A percentile compares a stretch with the other conserved stretches of the same genome.
phyloP scores from a whole-genome alignment of 306 rosid genomes.

The Prunus armeniaca region DNA sequence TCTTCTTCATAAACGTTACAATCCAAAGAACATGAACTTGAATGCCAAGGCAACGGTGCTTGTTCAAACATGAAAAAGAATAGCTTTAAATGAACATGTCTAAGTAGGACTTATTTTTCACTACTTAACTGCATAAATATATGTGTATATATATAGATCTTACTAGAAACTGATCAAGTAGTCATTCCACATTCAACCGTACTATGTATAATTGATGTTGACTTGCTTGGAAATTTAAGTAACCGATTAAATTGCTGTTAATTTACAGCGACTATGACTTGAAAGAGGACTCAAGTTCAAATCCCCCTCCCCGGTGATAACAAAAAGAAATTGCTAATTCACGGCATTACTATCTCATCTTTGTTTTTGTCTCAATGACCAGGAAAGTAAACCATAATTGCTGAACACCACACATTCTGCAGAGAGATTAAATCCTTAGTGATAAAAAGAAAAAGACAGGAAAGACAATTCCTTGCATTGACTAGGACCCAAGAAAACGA shows the following conservation, averaged over 20 bases:
- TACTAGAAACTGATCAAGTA: neutral
- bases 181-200: too few relatives aligned
- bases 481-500: neutral
- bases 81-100: neutral
- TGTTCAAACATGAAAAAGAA: neutral
- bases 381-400: neutral
- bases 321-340: neutral
- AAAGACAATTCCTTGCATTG: neutral
- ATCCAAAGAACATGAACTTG: neutral
- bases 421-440: neutral
- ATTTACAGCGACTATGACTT: neutral
- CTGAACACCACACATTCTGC: neutral
- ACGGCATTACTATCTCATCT: neutral
- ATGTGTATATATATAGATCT: neutral
- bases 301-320: neutral
- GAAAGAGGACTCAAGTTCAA: neutral
- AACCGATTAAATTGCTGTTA: neutral
- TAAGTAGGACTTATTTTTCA: neutral
- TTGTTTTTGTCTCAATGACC: neutral
- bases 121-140: neutral
- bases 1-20: neutral
- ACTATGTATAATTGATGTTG: neutral
- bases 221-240: neutral
- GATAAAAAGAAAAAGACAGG: neutral
- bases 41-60: neutral